Base-by-base conservation (phyloP, 768 basidiomycete genomes). In the Phlegmacium glaucopus region DNA sequence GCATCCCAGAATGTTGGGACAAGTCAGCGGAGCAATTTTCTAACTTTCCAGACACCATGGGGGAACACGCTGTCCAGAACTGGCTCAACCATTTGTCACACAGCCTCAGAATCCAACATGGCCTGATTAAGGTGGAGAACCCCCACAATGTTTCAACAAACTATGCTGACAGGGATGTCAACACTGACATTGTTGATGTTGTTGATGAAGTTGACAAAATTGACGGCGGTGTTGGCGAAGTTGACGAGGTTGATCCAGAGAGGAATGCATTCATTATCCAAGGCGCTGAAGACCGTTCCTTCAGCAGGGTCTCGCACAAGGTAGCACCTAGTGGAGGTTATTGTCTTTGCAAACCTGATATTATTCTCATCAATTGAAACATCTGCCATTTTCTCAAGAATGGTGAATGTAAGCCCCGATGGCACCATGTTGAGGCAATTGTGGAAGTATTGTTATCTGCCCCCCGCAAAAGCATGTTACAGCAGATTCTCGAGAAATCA, bases 401-500 rank as follows among this genome's bases (percentile, higher is more conserved):
- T 25, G 18, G 29, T 28, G 12, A 13, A 16, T 15, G 39, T 46
- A 39, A 39, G 44, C 49, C 49, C 39, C 39, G 39, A 39, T 50
- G 49, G 49, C 49, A 42, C 39, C 48, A 40, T 40, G 39, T 40
- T 4, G n/a, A 40, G 39, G 39, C 39, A 40, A 40, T 40, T 13
- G 39, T 40, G 39, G 39, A 40, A 47, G 36, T 26, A 39, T 12
- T 22, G 45, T 6, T 32, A 29, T 47, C 38, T 16, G 38, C 45
- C 11, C 28, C 45, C 13, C 25, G 27, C 29, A 26, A 39, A 39
- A 27, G 39, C 39, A 40, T 40, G 39, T 22, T 40, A 40, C 39
- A n/a, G 39, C 39, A 49, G 49, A 50, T 50, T 46, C 44, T 50
- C 27, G 44, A 50, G 49, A 50, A 50, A 35, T 39, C 44, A 28